Percentiles rank a stretch among this genome's conserved stretches.
phyloP scores from a whole-genome alignment of 768 basidiomycete genomes.

The Termitomyces sp. region DNA sequence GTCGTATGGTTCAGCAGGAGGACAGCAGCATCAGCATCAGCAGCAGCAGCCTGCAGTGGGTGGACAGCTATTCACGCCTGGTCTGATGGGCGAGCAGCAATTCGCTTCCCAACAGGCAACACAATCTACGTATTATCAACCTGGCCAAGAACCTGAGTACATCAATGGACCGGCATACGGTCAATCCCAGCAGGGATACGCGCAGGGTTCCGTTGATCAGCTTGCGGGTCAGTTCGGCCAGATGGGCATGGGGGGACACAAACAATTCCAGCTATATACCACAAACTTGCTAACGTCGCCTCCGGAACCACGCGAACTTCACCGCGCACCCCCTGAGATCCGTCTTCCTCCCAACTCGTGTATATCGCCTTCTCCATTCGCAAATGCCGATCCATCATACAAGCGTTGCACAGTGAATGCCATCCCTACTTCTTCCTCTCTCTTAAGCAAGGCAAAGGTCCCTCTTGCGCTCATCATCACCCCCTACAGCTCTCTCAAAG shows the following conservation, averaged over 20 bases:
- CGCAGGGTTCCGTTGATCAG: constrained; percentile 51
- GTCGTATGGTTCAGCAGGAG: constrained; percentile 28
- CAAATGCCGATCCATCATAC: constrained; percentile 88
- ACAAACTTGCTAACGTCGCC: constrained; percentile 91
- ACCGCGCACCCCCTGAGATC: constrained; percentile 82
- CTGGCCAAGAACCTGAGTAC: constrained; percentile 43
- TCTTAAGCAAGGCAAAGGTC: constrained; percentile 85
- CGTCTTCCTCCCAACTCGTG: constrained; percentile 81
- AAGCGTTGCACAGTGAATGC: constrained; percentile 88
- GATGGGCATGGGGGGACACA: constrained; percentile 82
- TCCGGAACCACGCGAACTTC: constrained; percentile 84
- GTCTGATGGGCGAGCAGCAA: constrained; percentile 64
- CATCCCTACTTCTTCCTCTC: constrained; percentile 85
- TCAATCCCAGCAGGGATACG: constrained; percentile 33
- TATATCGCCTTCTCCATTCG: constrained; percentile 69
- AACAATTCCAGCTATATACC: constrained; percentile 74
- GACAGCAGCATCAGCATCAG: constrained; percentile 13
- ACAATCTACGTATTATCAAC: constrained; percentile 36
- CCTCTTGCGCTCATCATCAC: constrained; percentile 87
- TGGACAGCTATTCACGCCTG: constrained; percentile 82
- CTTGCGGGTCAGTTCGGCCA: constrained; percentile 82
- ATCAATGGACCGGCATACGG: constrained; percentile 35
- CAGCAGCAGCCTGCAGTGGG: constrained; percentile 27
- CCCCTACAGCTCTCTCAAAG: constrained; percentile 83
- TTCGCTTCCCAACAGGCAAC: constrained; percentile 56